Evolutionary conservation across 345 rosid species (phyloP).

Genomic region (Clarkia xantiana): DNA sequence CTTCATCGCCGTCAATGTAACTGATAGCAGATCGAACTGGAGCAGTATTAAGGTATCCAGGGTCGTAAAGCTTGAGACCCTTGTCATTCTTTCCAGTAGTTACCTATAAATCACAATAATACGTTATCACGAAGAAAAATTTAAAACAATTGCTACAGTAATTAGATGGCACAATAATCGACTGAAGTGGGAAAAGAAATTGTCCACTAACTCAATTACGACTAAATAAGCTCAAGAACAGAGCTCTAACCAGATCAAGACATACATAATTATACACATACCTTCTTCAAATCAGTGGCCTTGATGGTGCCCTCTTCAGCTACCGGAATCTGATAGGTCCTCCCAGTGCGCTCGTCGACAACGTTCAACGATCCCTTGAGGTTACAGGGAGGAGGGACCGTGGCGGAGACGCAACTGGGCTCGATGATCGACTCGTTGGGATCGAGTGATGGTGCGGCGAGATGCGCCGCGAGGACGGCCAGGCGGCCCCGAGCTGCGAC

Average conservation of each 20-base stretch:
- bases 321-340: constrained; percentile 42
- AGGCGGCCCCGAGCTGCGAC: constrained; percentile 39
- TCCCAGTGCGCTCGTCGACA: constrained; percentile 67
- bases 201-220: background rate
- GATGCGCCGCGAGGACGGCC: constrained; percentile 60
- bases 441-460: constrained; percentile 13
- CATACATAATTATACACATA: constrained; percentile 5
- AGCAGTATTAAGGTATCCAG: constrained; percentile 89
- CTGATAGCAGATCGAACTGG: constrained; percentile 78
- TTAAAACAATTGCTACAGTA: background rate
- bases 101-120: constrained; percentile 27
- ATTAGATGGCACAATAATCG: background rate
- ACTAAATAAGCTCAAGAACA: background rate
- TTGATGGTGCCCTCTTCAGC: constrained; percentile 60
- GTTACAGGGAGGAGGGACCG: constrained; percentile 29
- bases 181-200: background rate
- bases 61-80: constrained; percentile 78
- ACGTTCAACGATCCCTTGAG: constrained; percentile 42
- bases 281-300: constrained; percentile 82
- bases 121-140: background rate
- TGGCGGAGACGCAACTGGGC: constrained; percentile 36
- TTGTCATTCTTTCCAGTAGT: constrained; percentile 56
- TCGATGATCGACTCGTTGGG: constrained; percentile 27
- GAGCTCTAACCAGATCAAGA: background rate
- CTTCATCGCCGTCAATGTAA: constrained; percentile 93